Conservation (phyloP, 257 asterid species). For the Nicotiana tabacum region DNA sequence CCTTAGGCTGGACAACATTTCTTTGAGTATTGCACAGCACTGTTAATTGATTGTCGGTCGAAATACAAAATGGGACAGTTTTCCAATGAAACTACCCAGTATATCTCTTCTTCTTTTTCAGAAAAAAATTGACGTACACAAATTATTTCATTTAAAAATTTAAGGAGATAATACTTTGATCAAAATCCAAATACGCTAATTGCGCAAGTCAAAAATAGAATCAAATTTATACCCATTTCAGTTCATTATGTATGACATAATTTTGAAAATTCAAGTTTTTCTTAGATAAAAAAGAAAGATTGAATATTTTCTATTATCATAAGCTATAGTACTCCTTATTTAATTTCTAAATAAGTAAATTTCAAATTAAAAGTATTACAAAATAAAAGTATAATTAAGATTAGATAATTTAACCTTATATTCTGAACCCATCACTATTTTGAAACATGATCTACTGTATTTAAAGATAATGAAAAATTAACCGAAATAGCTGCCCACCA, state of each 20-base stretch:
- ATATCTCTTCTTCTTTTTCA: background rate
- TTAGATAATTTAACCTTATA: too few species aligned
- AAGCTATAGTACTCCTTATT: too few species aligned
- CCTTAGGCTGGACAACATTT: background rate
- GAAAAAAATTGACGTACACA: background rate
- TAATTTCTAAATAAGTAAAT: too few species aligned
- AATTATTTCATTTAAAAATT: background rate
- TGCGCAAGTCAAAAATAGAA: background rate
- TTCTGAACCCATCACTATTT: background rate
- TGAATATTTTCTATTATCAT: too few species aligned
- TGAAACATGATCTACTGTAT: background rate
- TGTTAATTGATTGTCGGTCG: background rate
- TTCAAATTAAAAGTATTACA: too few species aligned
- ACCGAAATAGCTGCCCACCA: too few species aligned
- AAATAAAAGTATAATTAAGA: too few species aligned
- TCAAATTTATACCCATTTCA: too few species aligned
- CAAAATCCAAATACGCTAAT: background rate
- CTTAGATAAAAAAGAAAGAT: too few species aligned
- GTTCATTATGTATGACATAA: too few species aligned
- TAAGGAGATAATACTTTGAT: background rate
- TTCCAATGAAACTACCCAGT: background rate
- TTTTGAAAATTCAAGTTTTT: too few species aligned
- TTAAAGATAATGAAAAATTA: too few species aligned
- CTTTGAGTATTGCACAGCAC: background rate
- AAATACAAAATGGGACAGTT: background rate